These are phyloP conservation scores for Tetrastigma voinierianum DNA, from an alignment of 164 flowering plant species.

Conservation along the genomic window DNA sequence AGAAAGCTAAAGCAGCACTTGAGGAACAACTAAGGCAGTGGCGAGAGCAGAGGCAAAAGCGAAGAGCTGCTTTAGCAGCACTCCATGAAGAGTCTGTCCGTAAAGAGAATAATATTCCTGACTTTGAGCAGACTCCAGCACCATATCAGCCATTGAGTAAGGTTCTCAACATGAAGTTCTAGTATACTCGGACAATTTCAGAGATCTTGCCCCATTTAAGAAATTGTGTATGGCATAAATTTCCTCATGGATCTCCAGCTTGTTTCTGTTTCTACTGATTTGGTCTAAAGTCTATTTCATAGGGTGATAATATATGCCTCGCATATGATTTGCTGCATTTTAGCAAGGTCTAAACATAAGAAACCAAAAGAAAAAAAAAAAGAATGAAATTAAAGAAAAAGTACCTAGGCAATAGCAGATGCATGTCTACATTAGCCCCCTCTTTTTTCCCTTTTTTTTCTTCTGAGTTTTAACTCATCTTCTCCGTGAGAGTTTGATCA, in stretches of 20 bases:
- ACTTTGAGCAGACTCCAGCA: conserved; percentile 3
- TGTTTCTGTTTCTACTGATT: neutral
- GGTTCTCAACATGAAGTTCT: conserved; percentile 63
- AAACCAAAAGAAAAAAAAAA: no score
- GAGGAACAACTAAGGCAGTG: conserved; percentile 54
- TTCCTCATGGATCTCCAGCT: neutral
- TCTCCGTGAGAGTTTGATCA: no score
- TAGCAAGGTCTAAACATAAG: no score
- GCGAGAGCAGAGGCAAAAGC: conserved; percentile 38
- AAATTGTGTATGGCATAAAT: neutral
- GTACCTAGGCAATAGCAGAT: no score
- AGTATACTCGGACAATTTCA: conserved; percentile 3
- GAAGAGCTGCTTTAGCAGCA: conserved; percentile 49
- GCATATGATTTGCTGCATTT: no score
- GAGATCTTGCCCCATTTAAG: neutral
- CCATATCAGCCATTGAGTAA: conserved; percentile 47
- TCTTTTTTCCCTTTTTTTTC: no score
- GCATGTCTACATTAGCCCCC: no score
- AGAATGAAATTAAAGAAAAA: no score
- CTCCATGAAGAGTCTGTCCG: conserved; percentile 35
- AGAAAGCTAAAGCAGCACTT: conserved; percentile 44
- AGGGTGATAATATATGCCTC: no score
- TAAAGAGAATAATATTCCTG: conserved; percentile 14
- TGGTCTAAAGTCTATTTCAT: neutral
- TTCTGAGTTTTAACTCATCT: no score